phyloP scores from a whole-genome alignment of 139 green algal species.

The Diplosphaera chodatii region DNA sequence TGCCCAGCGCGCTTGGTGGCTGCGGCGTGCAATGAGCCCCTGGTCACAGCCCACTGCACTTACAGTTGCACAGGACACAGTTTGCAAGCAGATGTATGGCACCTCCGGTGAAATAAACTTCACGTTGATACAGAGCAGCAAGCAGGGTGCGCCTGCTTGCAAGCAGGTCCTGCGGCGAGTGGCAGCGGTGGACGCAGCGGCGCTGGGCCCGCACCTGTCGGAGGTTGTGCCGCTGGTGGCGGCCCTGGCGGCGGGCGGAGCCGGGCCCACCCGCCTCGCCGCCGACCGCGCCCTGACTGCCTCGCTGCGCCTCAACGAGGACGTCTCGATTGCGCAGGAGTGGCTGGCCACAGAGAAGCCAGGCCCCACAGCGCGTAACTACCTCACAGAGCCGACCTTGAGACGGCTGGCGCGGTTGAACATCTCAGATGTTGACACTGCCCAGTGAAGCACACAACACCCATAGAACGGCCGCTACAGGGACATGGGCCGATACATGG shows the following conservation, averaged over 20 bases:
- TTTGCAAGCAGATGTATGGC: too few relatives aligned
- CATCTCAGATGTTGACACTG: too few relatives aligned
- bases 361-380: constrained; percentile 34
- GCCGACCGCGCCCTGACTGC: constrained; percentile 43
- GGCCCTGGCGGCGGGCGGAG: constrained; percentile 29
- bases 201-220: constrained; percentile 48
- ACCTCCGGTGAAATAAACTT: too few relatives aligned
- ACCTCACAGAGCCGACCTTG: constrained; percentile 54
- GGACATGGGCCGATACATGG: too few relatives aligned
- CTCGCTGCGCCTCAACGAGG: constrained; percentile 32
- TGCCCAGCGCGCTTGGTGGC: too few relatives aligned
- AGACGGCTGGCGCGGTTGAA: constrained; percentile 42
- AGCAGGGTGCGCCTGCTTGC: too few relatives aligned
- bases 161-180: constrained; percentile 41
- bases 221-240: constrained; percentile 54
- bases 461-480: too few relatives aligned
- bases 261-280: constrained; percentile 41
- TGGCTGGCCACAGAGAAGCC: constrained; percentile 39
- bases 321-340: constrained; percentile 17
- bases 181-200: constrained; percentile 5
- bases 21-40: too few relatives aligned
- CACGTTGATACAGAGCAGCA: too few relatives aligned
- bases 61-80: too few relatives aligned
- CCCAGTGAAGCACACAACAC: too few relatives aligned
- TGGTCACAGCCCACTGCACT: too few relatives aligned